Evolutionary conservation across 2,329 filamentous ascomycete species (phyloP).

Genomic region (Kalmusia sp.): DNA sequence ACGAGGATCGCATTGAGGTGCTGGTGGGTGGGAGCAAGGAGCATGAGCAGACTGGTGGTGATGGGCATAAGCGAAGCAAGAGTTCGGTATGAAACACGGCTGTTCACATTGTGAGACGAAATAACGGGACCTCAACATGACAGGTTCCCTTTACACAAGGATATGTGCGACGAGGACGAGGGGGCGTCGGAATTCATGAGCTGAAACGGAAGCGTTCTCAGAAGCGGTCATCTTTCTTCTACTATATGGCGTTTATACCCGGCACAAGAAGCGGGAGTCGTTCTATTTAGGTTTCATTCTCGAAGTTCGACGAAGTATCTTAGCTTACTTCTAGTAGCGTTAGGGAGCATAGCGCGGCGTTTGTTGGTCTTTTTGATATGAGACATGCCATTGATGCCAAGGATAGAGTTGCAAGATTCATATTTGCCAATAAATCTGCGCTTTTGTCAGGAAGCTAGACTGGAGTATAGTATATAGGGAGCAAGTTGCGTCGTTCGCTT

Average conservation of each 20-base stretch:
- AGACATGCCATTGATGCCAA: too few relatives aligned
- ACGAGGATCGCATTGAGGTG: background rate
- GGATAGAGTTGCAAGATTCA: too few relatives aligned
- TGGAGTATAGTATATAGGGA: too few relatives aligned
- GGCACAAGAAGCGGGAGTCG: background rate
- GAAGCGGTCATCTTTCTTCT: background rate
- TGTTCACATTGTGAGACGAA: background rate
- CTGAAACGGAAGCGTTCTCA: background rate
- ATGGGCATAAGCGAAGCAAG: constrained; percentile 3
- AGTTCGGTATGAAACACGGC: background rate
- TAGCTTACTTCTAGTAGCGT: background rate
- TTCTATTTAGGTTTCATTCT: background rate
- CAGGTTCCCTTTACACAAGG: too few relatives aligned
- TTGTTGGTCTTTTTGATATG: too few relatives aligned
- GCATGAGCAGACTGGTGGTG: background rate
- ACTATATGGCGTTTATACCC: constrained; percentile 3
- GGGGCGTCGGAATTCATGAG: background rate
- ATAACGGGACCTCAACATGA: background rate
- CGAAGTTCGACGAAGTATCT: background rate
- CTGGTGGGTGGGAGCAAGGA: background rate
- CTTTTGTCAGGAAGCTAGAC: too few relatives aligned
- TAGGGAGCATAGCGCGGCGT: constrained; percentile 11
- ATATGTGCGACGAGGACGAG: too few relatives aligned
- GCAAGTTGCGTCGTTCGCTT: too few relatives aligned
- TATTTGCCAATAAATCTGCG: too few relatives aligned